Evolutionary conservation across 441 rosid genomes (phyloP).

Genomic region (Arabidopsis hybrid): DNA sequence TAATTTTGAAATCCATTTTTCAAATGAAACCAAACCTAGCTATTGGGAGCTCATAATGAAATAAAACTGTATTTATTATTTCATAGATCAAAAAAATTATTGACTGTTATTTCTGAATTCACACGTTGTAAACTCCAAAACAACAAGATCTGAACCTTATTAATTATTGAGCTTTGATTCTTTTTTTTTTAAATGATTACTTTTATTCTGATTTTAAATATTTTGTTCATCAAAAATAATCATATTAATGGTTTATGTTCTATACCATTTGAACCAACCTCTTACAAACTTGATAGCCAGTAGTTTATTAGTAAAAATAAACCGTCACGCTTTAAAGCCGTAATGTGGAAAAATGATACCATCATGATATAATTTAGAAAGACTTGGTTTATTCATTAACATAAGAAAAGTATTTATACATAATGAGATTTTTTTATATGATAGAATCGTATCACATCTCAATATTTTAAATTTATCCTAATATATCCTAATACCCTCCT

Average conservation of each 20-base stretch:
- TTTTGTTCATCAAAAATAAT: background rate
- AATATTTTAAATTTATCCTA: too few relatives aligned
- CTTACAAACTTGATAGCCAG: too few relatives aligned
- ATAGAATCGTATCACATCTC: too few relatives aligned
- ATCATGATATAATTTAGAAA: too few relatives aligned
- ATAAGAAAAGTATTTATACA: too few relatives aligned
- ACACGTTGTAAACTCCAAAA: background rate
- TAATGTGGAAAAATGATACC: too few relatives aligned
- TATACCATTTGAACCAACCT: constrained; percentile 3
- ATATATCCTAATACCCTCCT: too few relatives aligned
- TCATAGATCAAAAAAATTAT: background rate
- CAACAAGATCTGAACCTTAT: background rate
- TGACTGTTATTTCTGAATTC: background rate
- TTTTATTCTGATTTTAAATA: background rate
- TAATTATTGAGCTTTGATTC: background rate
- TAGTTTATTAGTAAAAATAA: too few relatives aligned
- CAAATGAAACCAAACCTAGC: background rate
- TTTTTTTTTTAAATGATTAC: background rate
- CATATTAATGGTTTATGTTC: background rate
- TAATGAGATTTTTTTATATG: too few relatives aligned
- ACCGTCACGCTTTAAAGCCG: too few relatives aligned
- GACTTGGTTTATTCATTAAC: too few relatives aligned
- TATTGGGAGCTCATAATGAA: background rate
- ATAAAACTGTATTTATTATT: background rate
- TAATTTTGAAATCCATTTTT: background rate